Percentiles rank a stretch among this genome's conserved stretches.
phyloP scores from a whole-genome alignment of 495 filamentous ascomycete species.

The Cladorrhinum samala region DNA sequence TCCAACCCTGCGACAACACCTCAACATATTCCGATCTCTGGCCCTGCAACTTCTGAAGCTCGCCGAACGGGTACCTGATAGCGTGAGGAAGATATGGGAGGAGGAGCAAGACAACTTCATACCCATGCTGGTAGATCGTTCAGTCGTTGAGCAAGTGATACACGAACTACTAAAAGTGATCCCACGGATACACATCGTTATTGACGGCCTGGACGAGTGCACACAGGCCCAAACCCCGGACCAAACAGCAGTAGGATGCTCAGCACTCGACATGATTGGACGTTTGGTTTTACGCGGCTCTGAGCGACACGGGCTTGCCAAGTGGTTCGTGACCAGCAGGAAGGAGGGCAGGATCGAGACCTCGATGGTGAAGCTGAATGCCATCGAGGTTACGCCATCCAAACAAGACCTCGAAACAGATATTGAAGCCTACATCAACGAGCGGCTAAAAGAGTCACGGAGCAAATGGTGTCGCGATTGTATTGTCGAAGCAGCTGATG shows the following conservation, averaged over 20 bases:
- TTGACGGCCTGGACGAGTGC: constrained; percentile 34
- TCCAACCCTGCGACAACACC: constrained; percentile 11
- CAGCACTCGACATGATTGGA: constrained; percentile 8
- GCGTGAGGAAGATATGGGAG: constrained; percentile 2
- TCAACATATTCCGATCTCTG: constrained; percentile 21
- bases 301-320: constrained; percentile 24
- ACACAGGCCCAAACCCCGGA: constrained; percentile 1
- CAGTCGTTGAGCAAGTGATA: constrained; percentile 7
- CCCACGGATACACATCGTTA: constrained; percentile 24
- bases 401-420: not conserved
- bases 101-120: not conserved
- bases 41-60: constrained; percentile 20
- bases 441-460: not conserved
- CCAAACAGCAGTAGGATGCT: not conserved
- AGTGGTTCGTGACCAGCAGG: constrained; percentile 34
- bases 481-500: constrained; percentile 14
- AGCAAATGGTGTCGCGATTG: not conserved
- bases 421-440: constrained; percentile 20
- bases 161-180: constrained; percentile 19
- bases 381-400: constrained; percentile 3
- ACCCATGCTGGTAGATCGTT: not conserved
- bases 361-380: constrained; percentile 8
- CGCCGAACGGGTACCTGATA: not conserved
- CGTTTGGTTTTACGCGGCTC: constrained; percentile 6
- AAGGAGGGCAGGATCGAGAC: constrained; percentile 18